Conservation (phyloP, 371 early-diverging fungal species). For the Mortierella sp. region DNA sequence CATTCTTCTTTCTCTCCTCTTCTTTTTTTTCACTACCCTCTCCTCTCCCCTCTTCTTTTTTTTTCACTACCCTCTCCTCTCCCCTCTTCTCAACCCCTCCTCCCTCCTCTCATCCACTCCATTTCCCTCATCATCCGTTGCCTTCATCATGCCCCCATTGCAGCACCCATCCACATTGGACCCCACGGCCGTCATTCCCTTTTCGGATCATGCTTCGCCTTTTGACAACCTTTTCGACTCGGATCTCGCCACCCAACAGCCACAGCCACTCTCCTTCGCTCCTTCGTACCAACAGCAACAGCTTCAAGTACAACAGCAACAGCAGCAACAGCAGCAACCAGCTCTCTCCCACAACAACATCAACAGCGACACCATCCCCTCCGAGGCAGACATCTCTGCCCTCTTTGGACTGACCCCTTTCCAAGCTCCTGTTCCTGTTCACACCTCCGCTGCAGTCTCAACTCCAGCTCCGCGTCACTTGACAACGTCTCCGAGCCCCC, state of each 20-base stretch:
- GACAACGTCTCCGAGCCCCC: constrained; percentile 14
- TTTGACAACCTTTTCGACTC: constrained; percentile 34
- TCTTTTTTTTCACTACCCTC: not conserved
- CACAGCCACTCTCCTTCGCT: not conserved
- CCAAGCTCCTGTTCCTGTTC: not conserved
- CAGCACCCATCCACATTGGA: constrained; percentile 28
- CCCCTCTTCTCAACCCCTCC: not conserved
- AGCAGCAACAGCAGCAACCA: constrained; percentile 9
- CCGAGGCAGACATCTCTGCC: constrained; percentile 50
- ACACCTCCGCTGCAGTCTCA: not conserved
- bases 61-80: not conserved
- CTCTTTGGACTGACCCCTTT: constrained; percentile 42
- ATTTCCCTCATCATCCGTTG: not conserved
- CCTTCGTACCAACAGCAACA: not conserved
- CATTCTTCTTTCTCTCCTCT: not conserved
- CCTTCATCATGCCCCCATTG: constrained; percentile 33
- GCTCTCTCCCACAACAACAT: not conserved
- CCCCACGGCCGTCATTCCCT: constrained; percentile 33
- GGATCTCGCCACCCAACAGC: constrained; percentile 9
- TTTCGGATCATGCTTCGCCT: constrained; percentile 35
- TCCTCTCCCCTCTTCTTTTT: not conserved
- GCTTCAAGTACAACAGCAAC: not conserved
- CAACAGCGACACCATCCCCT: constrained; percentile 8
- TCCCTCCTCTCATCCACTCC: constrained; percentile 2
- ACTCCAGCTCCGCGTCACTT: constrained; percentile 8